phyloP scores from a whole-genome alignment of 257 asterid species.

The Thymus quinquecostatus region DNA sequence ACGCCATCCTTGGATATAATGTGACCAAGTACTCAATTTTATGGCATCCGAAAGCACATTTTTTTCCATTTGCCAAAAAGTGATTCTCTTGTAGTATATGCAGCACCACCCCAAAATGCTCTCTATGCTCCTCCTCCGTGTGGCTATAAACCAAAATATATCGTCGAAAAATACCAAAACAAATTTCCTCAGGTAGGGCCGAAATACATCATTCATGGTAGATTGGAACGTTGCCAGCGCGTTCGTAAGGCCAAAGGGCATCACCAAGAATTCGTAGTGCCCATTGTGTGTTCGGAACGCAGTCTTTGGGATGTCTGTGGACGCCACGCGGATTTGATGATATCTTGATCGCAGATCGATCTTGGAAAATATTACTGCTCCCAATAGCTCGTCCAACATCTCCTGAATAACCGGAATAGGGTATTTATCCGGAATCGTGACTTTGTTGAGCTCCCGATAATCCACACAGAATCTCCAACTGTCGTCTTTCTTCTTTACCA shows the following conservation, averaged over 20 bases:
- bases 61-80: background rate
- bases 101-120: background rate
- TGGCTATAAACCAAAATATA: background rate
- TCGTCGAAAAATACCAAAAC: slow-evolving; percentile 5
- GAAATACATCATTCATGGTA: slow-evolving; percentile 4
- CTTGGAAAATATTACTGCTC: background rate
- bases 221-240: slow-evolving; percentile 8
- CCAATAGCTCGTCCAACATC: background rate
- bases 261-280: too few relatives aligned
- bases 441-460: background rate
- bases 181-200: background rate
- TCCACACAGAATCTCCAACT: too few relatives aligned
- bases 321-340: too few relatives aligned
- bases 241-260: background rate
- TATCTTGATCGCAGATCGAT: too few relatives aligned
- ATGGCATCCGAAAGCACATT: background rate
- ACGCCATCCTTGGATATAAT: background rate
- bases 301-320: too few relatives aligned
- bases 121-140: slow-evolving; percentile 1
- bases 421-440: background rate
- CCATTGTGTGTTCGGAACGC: too few relatives aligned
- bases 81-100: background rate
- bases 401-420: background rate
- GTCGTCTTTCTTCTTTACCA: too few relatives aligned
- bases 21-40: background rate